Base-by-base conservation (phyloP, 148 eudicot species). In the Silene latifolia region DNA sequence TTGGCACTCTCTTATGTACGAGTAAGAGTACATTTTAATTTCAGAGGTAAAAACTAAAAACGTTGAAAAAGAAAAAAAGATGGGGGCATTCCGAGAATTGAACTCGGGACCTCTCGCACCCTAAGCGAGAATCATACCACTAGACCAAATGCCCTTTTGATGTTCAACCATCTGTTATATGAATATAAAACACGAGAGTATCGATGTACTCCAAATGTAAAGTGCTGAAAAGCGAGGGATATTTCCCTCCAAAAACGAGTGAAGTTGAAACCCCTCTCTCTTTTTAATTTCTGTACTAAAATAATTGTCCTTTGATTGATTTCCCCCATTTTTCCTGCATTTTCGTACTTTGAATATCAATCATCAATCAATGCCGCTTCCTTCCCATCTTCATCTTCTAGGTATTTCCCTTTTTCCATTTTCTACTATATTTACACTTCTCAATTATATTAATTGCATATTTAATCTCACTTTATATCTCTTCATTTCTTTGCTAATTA, bases 21-120 rank as follows among this genome's bases (percentile, higher is more conserved):
- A 1, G 29, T 27, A 27, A 1, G 29, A 27, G 1, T 27, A 27
- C 3, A 27, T 27, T 27, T 27, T 27, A 1, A 27, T 27, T 27
- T 27, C 1, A 27, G 29, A 27, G 29, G 29, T 27, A 27, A 27
- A 27, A 27, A 27, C 1, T 27, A 32, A n/a, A n/a, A n/a, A n/a
- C n/a, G n/a, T n/a, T n/a, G n/a, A 3, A 32, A 32, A 32, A 32
- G 35, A 32, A 4, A 32, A 32, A 32, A 32, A 32, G 0, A 32
- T 1, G 5, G 96, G 91, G 91, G 93, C 93, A 91, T 91, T 91
- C 89, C 88, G 89, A 89, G 87, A 91, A 91, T 87, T 86, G 90
- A 89, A 89, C 93, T 89, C 90, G 87, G 90, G 97, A 89, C 91
- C 93, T 89, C 97, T 91, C 88, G 89, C 89, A 87, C 89, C 90